These are phyloP conservation scores for Abortiporus biennis DNA, from an alignment of 1,284 basidiomycete species.

Conservation along the genomic window DNA sequence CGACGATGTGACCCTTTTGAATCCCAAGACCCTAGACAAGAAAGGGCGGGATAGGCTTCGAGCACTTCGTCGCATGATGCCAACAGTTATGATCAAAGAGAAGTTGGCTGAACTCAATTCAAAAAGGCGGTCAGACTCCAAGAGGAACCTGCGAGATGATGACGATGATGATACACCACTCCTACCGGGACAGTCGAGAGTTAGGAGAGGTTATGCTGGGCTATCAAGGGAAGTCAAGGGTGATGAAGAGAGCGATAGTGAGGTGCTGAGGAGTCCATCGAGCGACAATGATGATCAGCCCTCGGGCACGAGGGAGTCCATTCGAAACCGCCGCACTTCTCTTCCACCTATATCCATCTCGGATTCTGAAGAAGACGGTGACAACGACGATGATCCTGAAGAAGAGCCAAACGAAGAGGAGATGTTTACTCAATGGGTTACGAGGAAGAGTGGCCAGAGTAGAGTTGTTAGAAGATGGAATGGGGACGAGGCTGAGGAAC, in stretches of 20 bases:
- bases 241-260: conserved; percentile 24
- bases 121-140: neutral
- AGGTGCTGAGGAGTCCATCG: conserved; percentile 13
- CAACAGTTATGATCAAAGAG: neutral
- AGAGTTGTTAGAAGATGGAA: conserved; percentile 6
- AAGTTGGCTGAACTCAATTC: neutral
- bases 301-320: too few species aligned
- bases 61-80: neutral
- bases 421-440: neutral
- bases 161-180: conserved; percentile 12
- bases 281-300: neutral
- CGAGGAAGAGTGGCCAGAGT: conserved; percentile 7
- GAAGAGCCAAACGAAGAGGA: neutral
- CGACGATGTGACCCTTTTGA: too few species aligned
- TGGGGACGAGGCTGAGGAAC: conserved; percentile 13
- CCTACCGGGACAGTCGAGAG: conserved; percentile 18
- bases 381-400: conserved; percentile 1
- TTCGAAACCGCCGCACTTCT: neutral
- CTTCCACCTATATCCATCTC: neutral
- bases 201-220: conserved; percentile 11
- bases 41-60: too few species aligned
- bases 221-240: conserved; percentile 16
- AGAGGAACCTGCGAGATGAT: neutral
- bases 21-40: too few species aligned
- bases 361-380: neutral